Evolutionary conservation across 257 asterid genomes (phyloP), one percentile per base, ranked within the genome.

Genomic region (Oldenlandia corymbosa): DNA sequence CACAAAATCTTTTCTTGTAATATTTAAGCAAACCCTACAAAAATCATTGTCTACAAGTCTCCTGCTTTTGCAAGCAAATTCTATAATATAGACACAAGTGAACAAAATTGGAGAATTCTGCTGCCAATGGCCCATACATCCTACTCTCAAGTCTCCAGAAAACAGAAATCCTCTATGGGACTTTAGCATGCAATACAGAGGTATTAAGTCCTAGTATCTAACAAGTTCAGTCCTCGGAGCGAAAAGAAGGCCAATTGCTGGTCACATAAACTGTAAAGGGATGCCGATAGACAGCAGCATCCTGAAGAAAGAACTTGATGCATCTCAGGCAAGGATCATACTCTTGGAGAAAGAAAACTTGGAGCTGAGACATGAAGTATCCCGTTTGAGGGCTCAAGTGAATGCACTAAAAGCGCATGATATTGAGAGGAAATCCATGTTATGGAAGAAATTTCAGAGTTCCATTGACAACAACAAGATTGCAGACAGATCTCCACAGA

Each of bases 371-470:
- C 73, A 69, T 43, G 81, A 72, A 69, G 64, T 69, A 8, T 62
- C 64, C 11, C 78, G 75, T 28, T 52, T 77, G 63, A 73, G 67
- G 54, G 47, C 65, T 10, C 81, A 77, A 30, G 62, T 73, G 7
- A 71, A 47, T 32, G 12, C 72, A 6, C 47, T 72, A 8, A 72
- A 54, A 60, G 74, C 81, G 2, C 75, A 72, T 59, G 78, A 72
- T 36, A 13, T 60, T 5, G 81, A 76, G 64, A 59, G 78, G 52
- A 72, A 69, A 68, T 43, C 81, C 23, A 32, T 62, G 31, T 48
- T 76, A 21, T 72, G 78, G 75, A 76, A 76, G 68, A 76, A 76
- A 48, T 31, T 72, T 58, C 78, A 76, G 61, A 54, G 42, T 66
- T 72, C 75, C 46, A 52, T 60, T 66, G 78, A 64, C 16, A n/a